phyloP scores from a whole-genome alignment of 352 stramenopile genomes.

The Globisporangium apiculatum region DNA sequence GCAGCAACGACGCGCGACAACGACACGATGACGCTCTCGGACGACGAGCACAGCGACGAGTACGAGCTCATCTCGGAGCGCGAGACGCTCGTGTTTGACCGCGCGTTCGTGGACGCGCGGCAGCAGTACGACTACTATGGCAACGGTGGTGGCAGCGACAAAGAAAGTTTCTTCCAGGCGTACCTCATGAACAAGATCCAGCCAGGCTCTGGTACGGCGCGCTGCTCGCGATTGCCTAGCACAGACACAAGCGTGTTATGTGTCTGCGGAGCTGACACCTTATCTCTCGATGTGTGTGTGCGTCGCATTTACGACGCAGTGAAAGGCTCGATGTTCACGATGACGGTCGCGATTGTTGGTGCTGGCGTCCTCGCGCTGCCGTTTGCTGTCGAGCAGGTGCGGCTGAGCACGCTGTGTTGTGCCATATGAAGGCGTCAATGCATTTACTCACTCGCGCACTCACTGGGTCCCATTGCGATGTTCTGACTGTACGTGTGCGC shows the following conservation, averaged over 20 bases:
- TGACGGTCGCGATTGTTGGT: slow-evolving; percentile 84
- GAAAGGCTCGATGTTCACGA: slow-evolving; percentile 88
- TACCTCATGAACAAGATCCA: slow-evolving; percentile 82
- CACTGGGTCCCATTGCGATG: not conserved
- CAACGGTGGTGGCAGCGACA: slow-evolving; percentile 2
- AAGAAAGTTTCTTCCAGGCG: slow-evolving; percentile 50
- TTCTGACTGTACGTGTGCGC: too few species aligned
- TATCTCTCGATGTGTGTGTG: not conserved
- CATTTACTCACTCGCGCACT: not conserved
- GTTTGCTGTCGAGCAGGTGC: slow-evolving; percentile 66
- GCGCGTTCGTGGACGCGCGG: slow-evolving; percentile 37
- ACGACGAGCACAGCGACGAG: slow-evolving; percentile 29
- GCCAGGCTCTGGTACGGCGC: slow-evolving; percentile 57
- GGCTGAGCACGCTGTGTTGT: not conserved
- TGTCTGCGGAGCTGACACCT: not conserved
- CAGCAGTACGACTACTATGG: slow-evolving; percentile 14
- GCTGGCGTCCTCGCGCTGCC: slow-evolving; percentile 76
- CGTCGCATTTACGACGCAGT: slow-evolving; percentile 24
- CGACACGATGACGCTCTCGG: slow-evolving; percentile 11
- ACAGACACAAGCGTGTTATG: too few species aligned
- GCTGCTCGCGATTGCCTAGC: not conserved
- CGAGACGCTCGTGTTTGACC: slow-evolving; percentile 76
- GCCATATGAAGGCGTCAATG: not conserved
- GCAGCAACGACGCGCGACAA: slow-evolving; percentile 1
- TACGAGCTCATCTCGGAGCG: slow-evolving; percentile 69